Percentiles rank a stretch among this genome's conserved stretches.
Conservation (phyloP, 2,329 filamentous ascomycete genomes). For the Periconia digitata region DNA sequence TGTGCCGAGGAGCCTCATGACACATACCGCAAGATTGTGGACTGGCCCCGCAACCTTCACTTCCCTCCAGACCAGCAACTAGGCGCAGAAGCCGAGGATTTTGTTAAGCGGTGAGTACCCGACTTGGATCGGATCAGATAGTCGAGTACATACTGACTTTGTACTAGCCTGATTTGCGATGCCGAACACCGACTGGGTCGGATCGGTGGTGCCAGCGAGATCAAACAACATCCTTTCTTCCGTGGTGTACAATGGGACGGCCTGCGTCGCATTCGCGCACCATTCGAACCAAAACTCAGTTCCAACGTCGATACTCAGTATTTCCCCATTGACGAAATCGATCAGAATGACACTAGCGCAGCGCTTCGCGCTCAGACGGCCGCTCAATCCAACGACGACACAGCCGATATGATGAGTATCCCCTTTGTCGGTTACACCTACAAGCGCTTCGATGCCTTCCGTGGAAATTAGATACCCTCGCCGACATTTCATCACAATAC, state of each 20-base stretch:
- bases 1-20: slow-evolving; percentile 97
- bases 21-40: slow-evolving; percentile 98
- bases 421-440: slow-evolving; percentile 97
- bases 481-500: slow-evolving; percentile 5
- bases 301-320: slow-evolving; percentile 96
- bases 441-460: slow-evolving; percentile 84
- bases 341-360: slow-evolving; percentile 91
- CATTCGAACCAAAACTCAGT: slow-evolving; percentile 90
- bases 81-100: slow-evolving; percentile 83
- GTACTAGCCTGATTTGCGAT: slow-evolving; percentile 82
- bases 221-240: slow-evolving; percentile 96
- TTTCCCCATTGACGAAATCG: slow-evolving; percentile 98
- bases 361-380: slow-evolving; percentile 82
- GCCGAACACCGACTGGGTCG: slow-evolving; percentile 88
- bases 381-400: slow-evolving; percentile 68
- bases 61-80: slow-evolving; percentile 95
- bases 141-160: slow-evolving; percentile 21
- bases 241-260: slow-evolving; percentile 93
- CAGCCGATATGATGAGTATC: slow-evolving; percentile 91
- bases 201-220: slow-evolving; percentile 79
- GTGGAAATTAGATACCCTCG: slow-evolving; percentile 36
- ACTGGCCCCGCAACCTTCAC: slow-evolving; percentile 93
- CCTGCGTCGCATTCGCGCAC: slow-evolving; percentile 87
- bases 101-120: slow-evolving; percentile 77
- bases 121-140: slow-evolving; percentile 1